Conservation (phyloP, 352 stramenopile genomes). For the Phytophthora agathidicida region DNA sequence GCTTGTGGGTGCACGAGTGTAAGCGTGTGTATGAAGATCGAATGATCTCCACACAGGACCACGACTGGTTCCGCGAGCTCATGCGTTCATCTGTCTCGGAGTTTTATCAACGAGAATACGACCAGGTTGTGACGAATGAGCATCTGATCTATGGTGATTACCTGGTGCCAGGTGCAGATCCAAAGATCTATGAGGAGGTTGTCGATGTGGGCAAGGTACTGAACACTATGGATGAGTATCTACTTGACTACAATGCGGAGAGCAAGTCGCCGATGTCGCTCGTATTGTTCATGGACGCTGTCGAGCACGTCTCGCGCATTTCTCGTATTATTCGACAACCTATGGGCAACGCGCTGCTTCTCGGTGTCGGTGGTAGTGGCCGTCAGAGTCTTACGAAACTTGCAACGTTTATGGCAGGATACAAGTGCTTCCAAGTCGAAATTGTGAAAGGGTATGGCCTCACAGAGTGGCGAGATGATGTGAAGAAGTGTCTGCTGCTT, state of each 20-base stretch:
- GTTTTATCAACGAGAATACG: slow-evolving; percentile 86
- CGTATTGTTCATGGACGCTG: slow-evolving; percentile 87
- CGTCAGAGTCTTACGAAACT: slow-evolving; percentile 93
- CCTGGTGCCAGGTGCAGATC: slow-evolving; percentile 79
- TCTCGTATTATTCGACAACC: slow-evolving; percentile 82
- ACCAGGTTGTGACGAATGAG: slow-evolving; percentile 74
- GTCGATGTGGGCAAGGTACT: slow-evolving; percentile 86
- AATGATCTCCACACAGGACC: slow-evolving; percentile 91
- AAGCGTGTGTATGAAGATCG: slow-evolving; percentile 95
- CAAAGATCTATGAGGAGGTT: slow-evolving; percentile 90
- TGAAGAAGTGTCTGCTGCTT: slow-evolving; percentile 91
- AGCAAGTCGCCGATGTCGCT: slow-evolving; percentile 92
- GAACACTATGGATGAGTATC: slow-evolving; percentile 88
- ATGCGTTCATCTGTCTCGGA: slow-evolving; percentile 69
- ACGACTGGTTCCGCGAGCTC: slow-evolving; percentile 89
- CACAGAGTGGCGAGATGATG: slow-evolving; percentile 92
- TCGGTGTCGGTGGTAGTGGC: slow-evolving; percentile 93
- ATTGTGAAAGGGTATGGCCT: slow-evolving; percentile 95
- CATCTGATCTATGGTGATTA: slow-evolving; percentile 86
- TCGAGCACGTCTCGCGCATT: slow-evolving; percentile 88
- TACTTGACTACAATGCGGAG: slow-evolving; percentile 92
- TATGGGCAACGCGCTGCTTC: slow-evolving; percentile 90
- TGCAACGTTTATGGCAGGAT: slow-evolving; percentile 93
- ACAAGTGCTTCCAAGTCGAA: slow-evolving; percentile 95
- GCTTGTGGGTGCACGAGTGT: slow-evolving; percentile 94